Base-by-base conservation (phyloP, 2,329 filamentous ascomycete species). In the Phyllachora maydis region DNA sequence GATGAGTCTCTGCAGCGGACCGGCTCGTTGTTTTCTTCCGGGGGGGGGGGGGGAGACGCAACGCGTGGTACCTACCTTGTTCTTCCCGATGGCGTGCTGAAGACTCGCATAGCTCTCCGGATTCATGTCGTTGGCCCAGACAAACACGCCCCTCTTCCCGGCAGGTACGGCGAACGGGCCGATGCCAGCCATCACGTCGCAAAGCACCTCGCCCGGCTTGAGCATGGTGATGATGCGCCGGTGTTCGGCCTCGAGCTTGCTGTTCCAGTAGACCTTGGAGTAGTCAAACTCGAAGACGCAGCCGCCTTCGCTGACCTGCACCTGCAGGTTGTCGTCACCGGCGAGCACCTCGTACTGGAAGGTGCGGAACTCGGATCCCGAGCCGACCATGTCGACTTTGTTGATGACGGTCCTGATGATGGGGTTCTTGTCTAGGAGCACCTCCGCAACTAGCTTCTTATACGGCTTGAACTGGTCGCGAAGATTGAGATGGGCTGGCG, bases 191-290 rank as follows among this genome's bases (percentile, higher is more conserved):
- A 95, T 98, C 33, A 93, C 75, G 47, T 98, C 88, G 51, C 75
- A 88, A 2, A 95, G 77, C 4, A 82, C 82, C 40, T 95, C 77
- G 18, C 88, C 83, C 5, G 75, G 68, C 26, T 66, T 53, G 54
- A 95, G 93, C 26, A 72, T 50, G 24, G 61, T 54, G 28, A 85
- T 67, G 10, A 95, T 55, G 3, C 88, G 63, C 32, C 73, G 68
- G 48, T 98, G 88, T 48, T 98, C 88, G 1, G 70, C 77, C 38
- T 90, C 74, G 9, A 98, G 65, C 35, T 85, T 71, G 39, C 71
- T 82, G 50, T 98, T 98, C 85, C 85, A 98, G 57, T 98, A 98
- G 4, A 98, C 88, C 36, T 90, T 90, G 31, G 76, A 67, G 46
- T 91, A 98, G 53, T 98, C 78, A 46, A 98, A 95, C 26, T 60